phyloP scores from a whole-genome alignment of 2,329 filamentous ascomycete species.

The Hypomyces perniciosus region DNA sequence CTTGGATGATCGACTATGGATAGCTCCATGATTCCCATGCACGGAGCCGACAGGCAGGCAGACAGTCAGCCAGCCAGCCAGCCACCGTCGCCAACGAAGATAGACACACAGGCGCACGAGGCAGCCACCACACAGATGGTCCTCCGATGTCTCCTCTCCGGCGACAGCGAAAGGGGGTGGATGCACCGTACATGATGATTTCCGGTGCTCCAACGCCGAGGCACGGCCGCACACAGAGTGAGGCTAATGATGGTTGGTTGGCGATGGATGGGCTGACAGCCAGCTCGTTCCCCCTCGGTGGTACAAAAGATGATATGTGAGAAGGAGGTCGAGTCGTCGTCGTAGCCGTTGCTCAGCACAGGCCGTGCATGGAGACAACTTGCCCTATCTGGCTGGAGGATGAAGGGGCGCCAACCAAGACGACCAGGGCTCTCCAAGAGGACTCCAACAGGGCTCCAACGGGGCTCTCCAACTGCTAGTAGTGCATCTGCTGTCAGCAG shows the following conservation, averaged over 20 bases:
- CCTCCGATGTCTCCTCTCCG: conserved; percentile 5
- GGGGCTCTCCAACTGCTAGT: neutral
- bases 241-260: conserved; percentile 3
- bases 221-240: neutral
- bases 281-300: neutral
- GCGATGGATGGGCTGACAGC: neutral
- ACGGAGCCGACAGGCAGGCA: neutral
- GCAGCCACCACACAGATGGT: conserved; percentile 1
- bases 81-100: conserved; percentile 1
- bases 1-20: neutral
- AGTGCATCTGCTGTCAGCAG: conserved; percentile 8
- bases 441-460: neutral
- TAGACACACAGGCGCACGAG: neutral
- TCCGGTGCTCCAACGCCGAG: neutral
- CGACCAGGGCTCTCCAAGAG: neutral
- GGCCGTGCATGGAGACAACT: neutral
- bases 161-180: neutral
- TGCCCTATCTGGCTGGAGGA: conserved; percentile 4
- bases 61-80: conserved; percentile 5
- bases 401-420: neutral
- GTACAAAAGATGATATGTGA: conserved; percentile 6
- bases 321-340: conserved; percentile 1
- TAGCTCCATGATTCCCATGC: neutral
- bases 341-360: conserved; percentile 5
- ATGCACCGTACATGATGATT: neutral